phyloP scores from a whole-genome alignment of 2,329 filamentous ascomycete genomes.

The Penicillium sp. region DNA sequence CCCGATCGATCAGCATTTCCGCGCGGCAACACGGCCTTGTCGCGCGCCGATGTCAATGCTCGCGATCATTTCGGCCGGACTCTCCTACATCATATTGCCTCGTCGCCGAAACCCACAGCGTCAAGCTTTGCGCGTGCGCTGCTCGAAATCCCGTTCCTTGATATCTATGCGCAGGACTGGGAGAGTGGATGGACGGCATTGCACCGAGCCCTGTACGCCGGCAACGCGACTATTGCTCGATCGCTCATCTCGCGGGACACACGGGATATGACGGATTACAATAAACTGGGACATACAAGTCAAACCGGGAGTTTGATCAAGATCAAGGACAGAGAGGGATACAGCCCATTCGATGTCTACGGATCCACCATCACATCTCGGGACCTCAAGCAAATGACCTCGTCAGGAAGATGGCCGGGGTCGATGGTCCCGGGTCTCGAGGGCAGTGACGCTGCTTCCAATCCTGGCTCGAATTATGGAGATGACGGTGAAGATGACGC shows the following conservation, averaged over 20 bases:
- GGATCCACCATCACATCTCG: conserved; percentile 80
- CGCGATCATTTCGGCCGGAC: conserved; percentile 82
- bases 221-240: conserved; percentile 83
- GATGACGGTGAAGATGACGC: conserved; percentile 56
- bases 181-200: conserved; percentile 97
- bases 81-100: conserved; percentile 79
- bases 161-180: conserved; percentile 81
- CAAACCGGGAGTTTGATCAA: conserved; percentile 78
- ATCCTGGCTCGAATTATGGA: conserved; percentile 32
- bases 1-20: conserved; percentile 39
- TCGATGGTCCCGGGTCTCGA: conserved; percentile 50
- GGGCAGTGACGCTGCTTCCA: conserved; percentile 34
- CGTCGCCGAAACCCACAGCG: conserved; percentile 70
- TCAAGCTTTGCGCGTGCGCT: conserved; percentile 75
- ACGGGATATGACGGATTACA: conserved; percentile 64
- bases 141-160: conserved; percentile 77
- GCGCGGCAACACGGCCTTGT: conserved; percentile 43
- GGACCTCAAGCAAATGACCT: conserved; percentile 54
- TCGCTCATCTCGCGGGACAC: conserved; percentile 78
- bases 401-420: conserved; percentile 41
- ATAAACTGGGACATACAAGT: conserved; percentile 55
- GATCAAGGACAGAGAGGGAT: conserved; percentile 92
- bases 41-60: conserved; percentile 74
- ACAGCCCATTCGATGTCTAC: conserved; percentile 92
- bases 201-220: conserved; percentile 85